A percentile compares a stretch with the other conserved stretches of the same genome.
These are phyloP conservation scores for Aspergillus transmontanensis DNA, from an alignment of 2,329 filamentous ascomycete genomes.

Conservation along the genomic window DNA sequence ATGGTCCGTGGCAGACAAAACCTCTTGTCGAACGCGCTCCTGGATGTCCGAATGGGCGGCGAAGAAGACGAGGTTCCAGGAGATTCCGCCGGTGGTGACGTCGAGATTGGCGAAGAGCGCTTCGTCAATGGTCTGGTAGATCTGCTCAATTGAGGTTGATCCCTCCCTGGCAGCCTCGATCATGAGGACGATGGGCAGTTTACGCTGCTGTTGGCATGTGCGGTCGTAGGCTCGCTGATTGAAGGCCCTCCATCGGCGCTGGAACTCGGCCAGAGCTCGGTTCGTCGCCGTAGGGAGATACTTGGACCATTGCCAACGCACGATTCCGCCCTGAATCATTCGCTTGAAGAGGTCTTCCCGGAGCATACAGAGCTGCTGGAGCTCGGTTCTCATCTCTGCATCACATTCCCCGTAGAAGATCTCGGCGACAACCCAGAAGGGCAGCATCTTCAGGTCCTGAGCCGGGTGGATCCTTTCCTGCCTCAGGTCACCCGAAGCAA, in stretches of 20 bases:
- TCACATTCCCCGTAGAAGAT: conserved; percentile 40
- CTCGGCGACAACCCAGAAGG: conserved; percentile 44
- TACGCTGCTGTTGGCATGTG: neutral
- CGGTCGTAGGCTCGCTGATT: conserved; percentile 29
- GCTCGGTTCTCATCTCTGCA: conserved; percentile 22
- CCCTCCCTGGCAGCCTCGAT: conserved; percentile 13
- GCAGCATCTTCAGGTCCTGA: conserved; percentile 35
- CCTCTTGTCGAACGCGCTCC: conserved; percentile 20
- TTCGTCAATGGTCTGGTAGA: conserved; percentile 51
- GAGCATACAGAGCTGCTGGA: conserved; percentile 24
- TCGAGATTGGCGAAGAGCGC: conserved; percentile 52
- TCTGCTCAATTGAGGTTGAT: conserved; percentile 30
- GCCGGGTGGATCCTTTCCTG: conserved; percentile 23
- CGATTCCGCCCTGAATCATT: conserved; percentile 38
- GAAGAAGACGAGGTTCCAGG: conserved; percentile 48
- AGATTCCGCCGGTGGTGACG: conserved; percentile 46
- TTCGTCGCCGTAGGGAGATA: conserved; percentile 21
- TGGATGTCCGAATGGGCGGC: conserved; percentile 37
- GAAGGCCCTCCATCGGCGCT: conserved; percentile 35
- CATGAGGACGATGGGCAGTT: conserved; percentile 14
- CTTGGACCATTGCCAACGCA: conserved; percentile 27
- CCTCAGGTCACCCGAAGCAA: no score
- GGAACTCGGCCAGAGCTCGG: conserved; percentile 31
- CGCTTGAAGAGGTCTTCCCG: conserved; percentile 37
- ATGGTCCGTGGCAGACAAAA: conserved; percentile 19